These are phyloP conservation scores for Aethionema arabicum DNA, from an alignment of 345 rosid genomes.

Conservation along the genomic window DNA sequence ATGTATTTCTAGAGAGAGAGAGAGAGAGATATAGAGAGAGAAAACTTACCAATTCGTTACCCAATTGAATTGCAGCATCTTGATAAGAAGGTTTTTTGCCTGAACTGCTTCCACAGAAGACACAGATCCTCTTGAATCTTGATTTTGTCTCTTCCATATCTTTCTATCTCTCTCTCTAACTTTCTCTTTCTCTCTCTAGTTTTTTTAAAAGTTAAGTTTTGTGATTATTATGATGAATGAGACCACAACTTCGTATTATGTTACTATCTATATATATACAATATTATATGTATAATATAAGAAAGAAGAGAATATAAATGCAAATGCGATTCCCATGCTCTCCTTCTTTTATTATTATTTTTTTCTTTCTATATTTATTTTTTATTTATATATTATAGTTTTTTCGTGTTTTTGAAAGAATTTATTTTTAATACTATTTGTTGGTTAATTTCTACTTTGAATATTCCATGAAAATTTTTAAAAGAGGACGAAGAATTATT, in stretches of 20 bases:
- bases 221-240: conserved; percentile 37
- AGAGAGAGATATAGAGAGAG: background rate
- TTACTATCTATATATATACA: conserved; percentile 30
- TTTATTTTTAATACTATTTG: background rate
- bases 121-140: conserved; percentile 81
- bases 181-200: conserved; percentile 17
- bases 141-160: conserved; percentile 57
- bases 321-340: conserved; percentile 37
- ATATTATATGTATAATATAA: conserved; percentile 19
- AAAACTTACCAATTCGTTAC: conserved; percentile 65
- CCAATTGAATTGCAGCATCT: conserved; percentile 80
- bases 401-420: background rate
- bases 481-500: conserved; percentile 1
- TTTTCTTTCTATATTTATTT: conserved; percentile 2
- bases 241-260: conserved; percentile 30
- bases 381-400: background rate
- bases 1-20: background rate
- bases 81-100: conserved; percentile 80
- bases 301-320: conserved; percentile 26
- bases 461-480: conserved; percentile 26
- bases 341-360: conserved; percentile 21
- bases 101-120: conserved; percentile 81
- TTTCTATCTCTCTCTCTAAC: background rate
- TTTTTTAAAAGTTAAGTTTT: conserved; percentile 27
- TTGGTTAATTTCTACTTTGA: conserved; percentile 18